These are phyloP conservation scores for Xylariaceae sp. DNA, from an alignment of 2,329 filamentous ascomycete genomes.

Conservation along the genomic window DNA sequence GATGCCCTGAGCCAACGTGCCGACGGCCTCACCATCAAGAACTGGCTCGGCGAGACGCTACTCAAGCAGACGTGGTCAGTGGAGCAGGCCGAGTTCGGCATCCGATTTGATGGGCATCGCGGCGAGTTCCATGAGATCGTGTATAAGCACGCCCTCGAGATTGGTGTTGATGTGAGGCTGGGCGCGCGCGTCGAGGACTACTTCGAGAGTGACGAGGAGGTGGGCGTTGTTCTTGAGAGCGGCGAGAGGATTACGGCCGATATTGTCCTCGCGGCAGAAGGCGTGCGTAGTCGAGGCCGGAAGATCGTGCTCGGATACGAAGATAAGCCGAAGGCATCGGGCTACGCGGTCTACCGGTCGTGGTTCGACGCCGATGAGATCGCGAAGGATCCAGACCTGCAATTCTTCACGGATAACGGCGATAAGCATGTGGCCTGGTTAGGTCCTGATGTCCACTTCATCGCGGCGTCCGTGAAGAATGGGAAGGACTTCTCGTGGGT, in stretches of 20 bases:
- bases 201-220: constrained; percentile 46
- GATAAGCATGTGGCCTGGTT: constrained; percentile 61
- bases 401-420: constrained; percentile 54
- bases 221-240: constrained; percentile 34
- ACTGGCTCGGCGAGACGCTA: constrained; percentile 57
- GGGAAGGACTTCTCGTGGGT: constrained; percentile 62
- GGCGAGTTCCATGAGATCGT: constrained; percentile 60
- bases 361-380: constrained; percentile 54
- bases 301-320: constrained; percentile 54
- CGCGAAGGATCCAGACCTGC: constrained; percentile 51
- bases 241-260: constrained; percentile 50
- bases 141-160: constrained; percentile 57
- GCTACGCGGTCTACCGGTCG: constrained; percentile 54
- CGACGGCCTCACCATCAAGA: constrained; percentile 56
- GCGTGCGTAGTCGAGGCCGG: constrained; percentile 54
- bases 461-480: constrained; percentile 59
- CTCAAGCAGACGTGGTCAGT: constrained; percentile 53
- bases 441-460: constrained; percentile 59
- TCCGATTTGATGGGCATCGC: constrained; percentile 60
- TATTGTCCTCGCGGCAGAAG: constrained; percentile 51
- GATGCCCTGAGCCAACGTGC: constrained; percentile 54
- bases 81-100: constrained; percentile 49
- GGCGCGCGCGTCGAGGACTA: constrained; percentile 54
- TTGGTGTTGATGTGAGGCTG: constrained; percentile 57
- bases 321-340: constrained; percentile 50